phyloP scores from a whole-genome alignment of 306 rosid species.

The Trifolium repens region DNA sequence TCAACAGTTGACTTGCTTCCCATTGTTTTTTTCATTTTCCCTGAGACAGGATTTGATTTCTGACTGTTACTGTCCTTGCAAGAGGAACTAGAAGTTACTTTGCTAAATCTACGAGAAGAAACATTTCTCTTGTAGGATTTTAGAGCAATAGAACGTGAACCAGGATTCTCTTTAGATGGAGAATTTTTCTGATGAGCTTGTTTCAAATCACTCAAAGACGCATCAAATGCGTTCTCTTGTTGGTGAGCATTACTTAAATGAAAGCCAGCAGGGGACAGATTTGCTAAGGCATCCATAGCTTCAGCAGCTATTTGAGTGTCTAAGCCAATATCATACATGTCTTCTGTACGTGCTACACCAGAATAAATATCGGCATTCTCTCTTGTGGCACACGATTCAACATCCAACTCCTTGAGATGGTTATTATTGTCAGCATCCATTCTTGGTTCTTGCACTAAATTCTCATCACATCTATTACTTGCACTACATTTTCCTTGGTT shows the following conservation, averaged over 20 bases:
- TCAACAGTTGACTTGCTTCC: conserved; percentile 41
- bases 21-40: conserved; percentile 36
- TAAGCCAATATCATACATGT: conserved; percentile 60
- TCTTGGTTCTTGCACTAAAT: conserved; percentile 38
- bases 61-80: conserved; percentile 35
- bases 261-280: conserved; percentile 33
- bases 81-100: conserved; percentile 41
- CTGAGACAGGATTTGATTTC: conserved; percentile 44
- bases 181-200: conserved; percentile 33
- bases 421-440: conserved; percentile 27
- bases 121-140: conserved; percentile 48
- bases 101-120: conserved; percentile 49
- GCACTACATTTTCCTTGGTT: conserved; percentile 35
- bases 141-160: conserved; percentile 34
- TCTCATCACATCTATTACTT: conserved; percentile 40
- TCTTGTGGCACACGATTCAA: conserved; percentile 35
- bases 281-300: conserved; percentile 75
- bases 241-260: conserved; percentile 39
- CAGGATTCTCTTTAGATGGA: conserved; percentile 31
- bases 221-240: conserved; percentile 37
- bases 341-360: conserved; percentile 39
- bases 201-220: conserved; percentile 38
- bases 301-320: conserved; percentile 85
- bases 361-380: conserved; percentile 45
- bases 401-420: conserved; percentile 40